These are phyloP conservation scores for Phialophora chinensis DNA, from an alignment of 2,329 filamentous ascomycete genomes.

Conservation along the genomic window DNA sequence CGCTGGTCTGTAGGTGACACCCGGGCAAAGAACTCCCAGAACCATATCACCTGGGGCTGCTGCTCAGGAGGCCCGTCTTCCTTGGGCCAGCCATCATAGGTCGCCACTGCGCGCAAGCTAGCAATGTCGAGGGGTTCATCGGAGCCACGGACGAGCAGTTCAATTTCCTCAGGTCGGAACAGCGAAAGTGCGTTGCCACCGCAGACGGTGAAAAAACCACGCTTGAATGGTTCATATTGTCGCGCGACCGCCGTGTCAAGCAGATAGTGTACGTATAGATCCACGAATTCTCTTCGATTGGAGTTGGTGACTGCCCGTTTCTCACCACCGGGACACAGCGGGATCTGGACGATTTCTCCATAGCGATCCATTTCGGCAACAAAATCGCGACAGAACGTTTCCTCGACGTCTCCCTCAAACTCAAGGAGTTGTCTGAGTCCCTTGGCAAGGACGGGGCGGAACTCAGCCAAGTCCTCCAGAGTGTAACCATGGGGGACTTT, in stretches of 20 bases:
- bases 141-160: constrained; percentile 82
- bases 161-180: constrained; percentile 89
- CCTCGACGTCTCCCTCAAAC: constrained; percentile 81
- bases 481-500: constrained; percentile 70
- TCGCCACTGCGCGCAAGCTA: constrained; percentile 75
- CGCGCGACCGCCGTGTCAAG: constrained; percentile 77
- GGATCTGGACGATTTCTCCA: constrained; percentile 68
- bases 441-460: constrained; percentile 74
- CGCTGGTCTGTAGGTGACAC: constrained; percentile 73
- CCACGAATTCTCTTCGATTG: constrained; percentile 85
- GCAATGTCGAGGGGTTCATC: constrained; percentile 81
- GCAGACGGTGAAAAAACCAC: constrained; percentile 91
- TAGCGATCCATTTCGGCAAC: constrained; percentile 78
- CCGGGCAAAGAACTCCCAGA: constrained; percentile 80
- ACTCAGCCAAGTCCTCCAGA: constrained; percentile 82
- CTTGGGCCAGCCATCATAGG: constrained; percentile 79
- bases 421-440: constrained; percentile 79
- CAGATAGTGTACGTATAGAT: constrained; percentile 79
- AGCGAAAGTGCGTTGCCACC: constrained; percentile 85
- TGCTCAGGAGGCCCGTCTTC: constrained; percentile 53
- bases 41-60: constrained; percentile 78
- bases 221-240: constrained; percentile 92
- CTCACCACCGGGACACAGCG: constrained; percentile 76
- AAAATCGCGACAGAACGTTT: constrained; percentile 82
- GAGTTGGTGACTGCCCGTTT: constrained; percentile 77